Conservation (phyloP, 257 asterid genomes). For the Lithospermum erythrorhizon region DNA sequence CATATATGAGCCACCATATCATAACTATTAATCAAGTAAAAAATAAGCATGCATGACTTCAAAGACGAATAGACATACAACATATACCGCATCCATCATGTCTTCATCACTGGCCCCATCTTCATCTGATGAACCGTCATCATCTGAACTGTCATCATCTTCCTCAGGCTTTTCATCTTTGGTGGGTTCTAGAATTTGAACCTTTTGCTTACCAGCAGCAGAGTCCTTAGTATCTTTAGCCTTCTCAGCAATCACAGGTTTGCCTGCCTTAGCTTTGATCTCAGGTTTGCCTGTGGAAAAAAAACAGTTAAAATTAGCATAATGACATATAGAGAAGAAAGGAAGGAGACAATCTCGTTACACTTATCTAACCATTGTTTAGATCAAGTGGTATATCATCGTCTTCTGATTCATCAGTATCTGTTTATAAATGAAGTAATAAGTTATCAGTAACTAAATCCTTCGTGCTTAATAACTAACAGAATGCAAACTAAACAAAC, state of each 20-base stretch:
- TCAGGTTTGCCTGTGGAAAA: no score
- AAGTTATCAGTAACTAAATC: neutral
- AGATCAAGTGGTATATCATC: constrained; percentile 23
- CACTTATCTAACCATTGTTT: constrained; percentile 28
- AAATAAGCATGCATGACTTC: neutral
- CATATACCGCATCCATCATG: constrained; percentile 15
- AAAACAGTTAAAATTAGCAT: no score
- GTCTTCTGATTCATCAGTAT: constrained; percentile 27
- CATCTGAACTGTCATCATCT: constrained; percentile 26
- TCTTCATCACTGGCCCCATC: constrained; percentile 24
- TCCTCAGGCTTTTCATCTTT: constrained; percentile 15
- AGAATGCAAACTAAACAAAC: neutral
- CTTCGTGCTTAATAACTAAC: neutral
- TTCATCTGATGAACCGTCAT: constrained; percentile 18
- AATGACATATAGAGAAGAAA: no score
- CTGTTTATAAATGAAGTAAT: constrained; percentile 17
- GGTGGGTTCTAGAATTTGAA: constrained; percentile 46
- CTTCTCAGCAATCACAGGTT: constrained; percentile 9
- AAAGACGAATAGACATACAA: neutral
- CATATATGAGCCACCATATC: no score
- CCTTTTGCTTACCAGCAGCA: constrained; percentile 51
- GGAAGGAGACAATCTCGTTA: no score
- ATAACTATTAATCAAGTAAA: neutral
- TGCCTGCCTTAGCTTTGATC: no score
- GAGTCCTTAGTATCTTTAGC: constrained; percentile 31